Conservation (phyloP, 805 yeast genomes). For the Yamadazyma scolyti region DNA sequence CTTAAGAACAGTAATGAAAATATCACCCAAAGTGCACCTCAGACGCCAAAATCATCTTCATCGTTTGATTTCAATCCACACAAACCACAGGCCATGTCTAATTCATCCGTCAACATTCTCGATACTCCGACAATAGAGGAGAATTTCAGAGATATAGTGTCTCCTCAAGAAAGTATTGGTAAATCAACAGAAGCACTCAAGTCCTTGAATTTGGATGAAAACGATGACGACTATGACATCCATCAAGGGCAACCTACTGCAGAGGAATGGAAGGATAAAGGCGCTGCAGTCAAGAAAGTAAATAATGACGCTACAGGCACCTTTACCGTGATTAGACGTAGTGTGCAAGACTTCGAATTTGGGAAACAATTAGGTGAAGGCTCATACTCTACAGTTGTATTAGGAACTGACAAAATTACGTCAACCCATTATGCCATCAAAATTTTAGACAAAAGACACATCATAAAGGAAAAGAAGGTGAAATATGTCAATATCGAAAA, state of each 20-base stretch:
- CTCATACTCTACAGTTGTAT: slow-evolving; percentile 42
- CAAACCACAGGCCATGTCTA: slow-evolving; percentile 24
- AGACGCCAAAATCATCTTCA: slow-evolving; percentile 25
- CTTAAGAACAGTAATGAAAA: slow-evolving; percentile 13
- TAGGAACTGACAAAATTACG: slow-evolving; percentile 49
- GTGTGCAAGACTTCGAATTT: slow-evolving; percentile 38
- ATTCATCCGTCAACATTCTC: slow-evolving; percentile 34
- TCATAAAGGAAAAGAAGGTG: slow-evolving; percentile 77
- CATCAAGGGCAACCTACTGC: too few relatives aligned
- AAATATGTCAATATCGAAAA: slow-evolving; percentile 83
- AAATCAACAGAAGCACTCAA: slow-evolving; percentile 11
- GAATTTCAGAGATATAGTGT: slow-evolving; percentile 15
- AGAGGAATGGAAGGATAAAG: slow-evolving; percentile 30
- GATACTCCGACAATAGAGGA: slow-evolving; percentile 24
- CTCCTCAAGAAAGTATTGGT: slow-evolving; percentile 9
- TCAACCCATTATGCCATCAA: slow-evolving; percentile 68
- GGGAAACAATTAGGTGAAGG: slow-evolving; percentile 44
- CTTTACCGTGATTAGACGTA: slow-evolving; percentile 28
- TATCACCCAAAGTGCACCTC: slow-evolving; percentile 22
- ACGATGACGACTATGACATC: slow-evolving; percentile 7
- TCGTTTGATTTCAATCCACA: slow-evolving; percentile 30
- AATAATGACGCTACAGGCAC: slow-evolving; percentile 12
- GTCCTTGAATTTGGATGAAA: slow-evolving; percentile 5
- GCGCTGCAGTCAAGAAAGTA: slow-evolving; percentile 29
- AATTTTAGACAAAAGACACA: slow-evolving; percentile 70